Conservation (phyloP, 768 basidiomycete genomes). For the Chalciporus chontae region DNA sequence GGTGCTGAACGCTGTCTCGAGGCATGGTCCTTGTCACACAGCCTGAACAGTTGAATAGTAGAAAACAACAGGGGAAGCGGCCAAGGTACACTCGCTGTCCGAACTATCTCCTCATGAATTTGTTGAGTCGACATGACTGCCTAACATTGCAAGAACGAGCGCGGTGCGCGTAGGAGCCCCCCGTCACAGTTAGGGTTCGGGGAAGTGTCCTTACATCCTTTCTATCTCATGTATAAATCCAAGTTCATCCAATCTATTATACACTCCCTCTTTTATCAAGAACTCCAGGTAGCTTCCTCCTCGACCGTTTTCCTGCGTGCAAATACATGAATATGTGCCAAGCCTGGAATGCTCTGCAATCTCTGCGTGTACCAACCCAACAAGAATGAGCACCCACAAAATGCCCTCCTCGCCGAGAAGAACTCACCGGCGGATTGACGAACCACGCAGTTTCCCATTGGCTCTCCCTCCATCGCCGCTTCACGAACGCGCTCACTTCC, state of each 20-base stretch:
- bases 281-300: conserved; percentile 19
- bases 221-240: no score
- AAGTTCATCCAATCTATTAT: neutral
- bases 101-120: no score
- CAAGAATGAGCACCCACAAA: neutral
- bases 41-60: no score
- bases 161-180: no score
- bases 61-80: no score
- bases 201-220: no score
- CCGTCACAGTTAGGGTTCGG: no score
- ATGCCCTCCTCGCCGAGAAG: neutral
- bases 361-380: conserved; percentile 41
- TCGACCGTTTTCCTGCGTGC: conserved; percentile 49
- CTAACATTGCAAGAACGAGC: no score
- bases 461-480: conserved; percentile 59
- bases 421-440: conserved; percentile 77
- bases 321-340: conserved; percentile 88
- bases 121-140: no score
- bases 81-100: no score
- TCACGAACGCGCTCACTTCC: conserved; percentile 64
- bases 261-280: conserved; percentile 1
- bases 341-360: conserved; percentile 74
- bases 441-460: conserved; percentile 95
- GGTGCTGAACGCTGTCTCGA: no score
- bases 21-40: no score